Percentiles rank a stretch among this genome's conserved stretches.
These are phyloP conservation scores for Arctium minus DNA, from an alignment of 129 eudicot genomes.

Conservation along the genomic window DNA sequence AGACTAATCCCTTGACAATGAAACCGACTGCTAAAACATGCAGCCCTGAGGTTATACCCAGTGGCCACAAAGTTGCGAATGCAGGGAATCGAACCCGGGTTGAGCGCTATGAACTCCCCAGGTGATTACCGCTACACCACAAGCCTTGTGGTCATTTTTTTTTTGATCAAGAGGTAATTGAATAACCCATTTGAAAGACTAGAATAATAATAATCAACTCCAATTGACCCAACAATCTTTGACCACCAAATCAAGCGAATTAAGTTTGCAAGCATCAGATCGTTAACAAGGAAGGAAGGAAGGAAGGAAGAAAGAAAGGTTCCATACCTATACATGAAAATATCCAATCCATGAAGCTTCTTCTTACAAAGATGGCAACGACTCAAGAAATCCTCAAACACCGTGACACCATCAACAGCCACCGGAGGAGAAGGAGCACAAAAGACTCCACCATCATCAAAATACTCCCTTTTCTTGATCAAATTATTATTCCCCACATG, in stretches of 20 bases:
- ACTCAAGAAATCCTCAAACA: constrained; percentile 53
- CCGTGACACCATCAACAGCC: constrained; percentile 23
- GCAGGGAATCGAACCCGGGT: too few species aligned
- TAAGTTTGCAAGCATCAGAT: neutral
- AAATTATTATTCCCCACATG: constrained; percentile 63
- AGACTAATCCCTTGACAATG: too few species aligned
- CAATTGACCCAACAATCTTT: neutral
- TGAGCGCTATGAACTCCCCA: too few species aligned
- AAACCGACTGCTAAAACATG: too few species aligned
- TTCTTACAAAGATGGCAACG: constrained; percentile 66
- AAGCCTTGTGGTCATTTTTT: too few species aligned
- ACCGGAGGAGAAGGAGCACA: constrained; percentile 38
- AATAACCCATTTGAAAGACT: neutral
- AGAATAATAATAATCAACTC: neutral
- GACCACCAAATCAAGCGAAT: neutral
- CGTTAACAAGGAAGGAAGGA: neutral
- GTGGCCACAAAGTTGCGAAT: too few species aligned
- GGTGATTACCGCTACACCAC: too few species aligned
- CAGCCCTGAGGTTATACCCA: too few species aligned
- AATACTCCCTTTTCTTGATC: constrained; percentile 67
- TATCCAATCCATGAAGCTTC: constrained; percentile 78
- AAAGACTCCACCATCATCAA: constrained; percentile 49
- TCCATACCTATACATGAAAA: constrained; percentile 79
- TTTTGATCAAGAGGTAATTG: neutral
- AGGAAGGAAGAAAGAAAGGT: neutral